Evolutionary conservation across 2,329 filamentous ascomycete genomes (phyloP), one percentile per base, ranked within the genome.

Genomic region (Arachnomyces sp.): DNA sequence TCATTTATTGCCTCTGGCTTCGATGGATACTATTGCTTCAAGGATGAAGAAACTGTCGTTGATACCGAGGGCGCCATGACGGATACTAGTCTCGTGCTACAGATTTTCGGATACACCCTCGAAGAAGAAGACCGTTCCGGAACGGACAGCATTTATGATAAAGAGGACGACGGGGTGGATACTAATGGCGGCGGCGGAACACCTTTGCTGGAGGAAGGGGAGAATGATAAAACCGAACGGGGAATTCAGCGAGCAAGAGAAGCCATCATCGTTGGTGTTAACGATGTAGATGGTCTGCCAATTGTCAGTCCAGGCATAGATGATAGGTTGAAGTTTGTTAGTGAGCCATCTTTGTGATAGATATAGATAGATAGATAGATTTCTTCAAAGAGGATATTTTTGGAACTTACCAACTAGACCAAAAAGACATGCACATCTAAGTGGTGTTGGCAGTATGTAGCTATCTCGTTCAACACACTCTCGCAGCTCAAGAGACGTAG

Each of bases 21-120:
- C 28, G 52, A 55, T 20, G 52, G 50, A 1, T 55, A 54, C 29
- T 43, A 40, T 11, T 47, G 44, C 39, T 50, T 54, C 18, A 25
- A 20, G 28, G 39, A 43, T 12, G 28, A 39, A 17, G 47, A 53
- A 32, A 49, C 46, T 2, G 6, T 54, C 16, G 42, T 55, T 3
- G 43, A 30, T 14, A 40, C 43, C 13, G 52, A 55, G 31, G 47
- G 47, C 16, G 52, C 49, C 9, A 48, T 55, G 16, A 54, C 50
- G 12, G 52, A 55, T 32, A 48, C 49, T 7, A 40, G 47, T 9
- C 31, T 55, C 35, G 33, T 55, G 13, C 44, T 55, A 20, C 34
- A 31, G 20, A 37, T 49, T 11, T 39, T 45, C 9, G 43, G 40
- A 25, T 34, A 43, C n/a, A 5, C 20, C 5, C 20, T 25, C 20